Evolutionary conservation across 2,329 filamentous ascomycete species (phyloP).

Genomic region (Alternaria burnsii): DNA sequence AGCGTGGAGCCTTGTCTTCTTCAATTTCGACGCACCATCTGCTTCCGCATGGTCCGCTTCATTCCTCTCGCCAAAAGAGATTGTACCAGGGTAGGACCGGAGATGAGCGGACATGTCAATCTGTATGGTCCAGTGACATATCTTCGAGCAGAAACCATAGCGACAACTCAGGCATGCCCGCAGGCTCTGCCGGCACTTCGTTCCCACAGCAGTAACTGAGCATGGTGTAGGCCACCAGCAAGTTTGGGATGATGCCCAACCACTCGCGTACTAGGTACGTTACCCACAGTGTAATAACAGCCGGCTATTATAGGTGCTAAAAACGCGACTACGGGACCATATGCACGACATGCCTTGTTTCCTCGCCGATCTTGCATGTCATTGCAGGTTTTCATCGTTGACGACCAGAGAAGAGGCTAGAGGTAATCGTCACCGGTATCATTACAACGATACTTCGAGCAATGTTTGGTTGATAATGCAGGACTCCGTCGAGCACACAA

Average conservation of each 20-base stretch:
- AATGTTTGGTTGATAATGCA: not conserved
- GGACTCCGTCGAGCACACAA: not conserved
- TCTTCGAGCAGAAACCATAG: not conserved
- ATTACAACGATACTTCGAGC: not conserved
- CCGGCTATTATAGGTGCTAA: constrained; percentile 10
- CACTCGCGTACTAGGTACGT: constrained; percentile 2
- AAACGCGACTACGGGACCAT: constrained; percentile 6
- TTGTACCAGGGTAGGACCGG: not conserved
- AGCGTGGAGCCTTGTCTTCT: not conserved
- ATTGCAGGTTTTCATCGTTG: not conserved
- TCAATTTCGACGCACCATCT: not conserved
- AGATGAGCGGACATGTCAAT: not conserved
- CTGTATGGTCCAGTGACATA: not conserved
- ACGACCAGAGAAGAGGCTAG: not conserved
- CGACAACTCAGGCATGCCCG: not conserved
- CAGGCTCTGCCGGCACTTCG: not conserved
- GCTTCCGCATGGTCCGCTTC: not conserved
- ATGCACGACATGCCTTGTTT: constrained; percentile 12
- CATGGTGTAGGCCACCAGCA: not conserved
- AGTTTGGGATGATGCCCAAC: not conserved
- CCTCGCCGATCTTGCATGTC: not conserved
- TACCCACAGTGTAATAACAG: constrained; percentile 17
- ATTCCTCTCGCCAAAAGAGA: not conserved
- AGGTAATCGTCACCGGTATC: not conserved
- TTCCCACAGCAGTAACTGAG: not conserved